Percentiles rank a stretch among this genome's conserved stretches.
phyloP scores from a whole-genome alignment of 148 eudicot species.

The Tetragonia tetragonoides region DNA sequence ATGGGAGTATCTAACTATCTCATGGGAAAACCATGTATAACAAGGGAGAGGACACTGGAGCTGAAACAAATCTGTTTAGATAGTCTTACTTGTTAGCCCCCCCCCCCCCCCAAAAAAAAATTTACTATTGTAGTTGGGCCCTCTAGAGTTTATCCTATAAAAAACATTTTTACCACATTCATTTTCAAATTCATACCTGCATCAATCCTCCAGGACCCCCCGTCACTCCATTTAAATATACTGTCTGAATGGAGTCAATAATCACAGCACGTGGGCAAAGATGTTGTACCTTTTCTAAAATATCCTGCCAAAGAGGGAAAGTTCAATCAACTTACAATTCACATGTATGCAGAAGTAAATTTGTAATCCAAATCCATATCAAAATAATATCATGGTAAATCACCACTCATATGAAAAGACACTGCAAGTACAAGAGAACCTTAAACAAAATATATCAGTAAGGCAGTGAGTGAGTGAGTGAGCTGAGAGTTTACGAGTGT shows the following conservation, averaged over 20 bases:
- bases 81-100: background rate
- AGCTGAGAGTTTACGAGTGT: background rate
- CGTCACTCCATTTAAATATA: constrained; percentile 67
- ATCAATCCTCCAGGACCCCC: constrained; percentile 79
- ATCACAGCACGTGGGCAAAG: constrained; percentile 75
- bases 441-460: background rate
- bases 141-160: background rate
- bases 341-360: constrained; percentile 4
- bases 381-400: background rate
- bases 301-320: constrained; percentile 50
- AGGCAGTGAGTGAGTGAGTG: background rate
- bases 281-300: constrained; percentile 56
- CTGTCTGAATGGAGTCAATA: constrained; percentile 93
- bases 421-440: background rate
- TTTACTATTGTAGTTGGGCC: no score
- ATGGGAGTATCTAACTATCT: background rate
- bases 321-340: constrained; percentile 10
- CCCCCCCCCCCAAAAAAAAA: background rate
- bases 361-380: background rate
- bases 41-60: background rate
- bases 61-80: background rate
- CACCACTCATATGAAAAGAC: background rate
- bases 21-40: background rate
- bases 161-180: background rate
- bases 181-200: constrained; percentile 51